Evolutionary conservation across 2,329 filamentous ascomycete species (phyloP).

Genomic region (Hymenoscyphus albidus): DNA sequence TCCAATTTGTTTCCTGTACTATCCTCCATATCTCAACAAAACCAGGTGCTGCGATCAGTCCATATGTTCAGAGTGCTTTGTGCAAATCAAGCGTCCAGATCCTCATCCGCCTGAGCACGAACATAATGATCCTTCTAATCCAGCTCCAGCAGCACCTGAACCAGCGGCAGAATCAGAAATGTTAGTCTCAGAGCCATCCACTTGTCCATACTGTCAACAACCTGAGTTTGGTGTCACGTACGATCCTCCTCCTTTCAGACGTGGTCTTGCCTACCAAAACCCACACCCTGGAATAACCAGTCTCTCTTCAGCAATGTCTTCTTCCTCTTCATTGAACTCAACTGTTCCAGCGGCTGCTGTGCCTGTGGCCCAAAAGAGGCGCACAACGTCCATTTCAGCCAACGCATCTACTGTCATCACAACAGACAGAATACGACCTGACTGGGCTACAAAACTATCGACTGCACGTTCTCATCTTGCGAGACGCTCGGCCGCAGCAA

Average conservation of each 20-base stretch:
- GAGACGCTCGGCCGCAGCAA: conserved; percentile 84
- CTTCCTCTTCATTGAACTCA: conserved; percentile 73
- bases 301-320: conserved; percentile 73
- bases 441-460: conserved; percentile 88
- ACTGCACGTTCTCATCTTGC: conserved; percentile 81
- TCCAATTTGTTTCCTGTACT: conserved; percentile 94
- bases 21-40: conserved; percentile 89
- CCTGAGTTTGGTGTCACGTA: conserved; percentile 97
- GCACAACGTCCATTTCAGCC: conserved; percentile 71
- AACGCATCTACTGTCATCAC: conserved; percentile 83
- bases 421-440: conserved; percentile 86
- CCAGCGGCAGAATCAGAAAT: conserved; percentile 47
- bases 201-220: conserved; percentile 92
- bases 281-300: conserved; percentile 48
- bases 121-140: conserved; percentile 32
- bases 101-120: conserved; percentile 80
- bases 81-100: conserved; percentile 94
- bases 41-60: conserved; percentile 93
- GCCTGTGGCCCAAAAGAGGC: conserved; percentile 41
- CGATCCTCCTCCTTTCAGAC: conserved; percentile 79
- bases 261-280: conserved; percentile 70
- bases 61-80: conserved; percentile 98
- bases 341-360: conserved; percentile 29
- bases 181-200: conserved; percentile 85
- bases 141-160: conserved; percentile 34